Evolutionary conservation across 495 filamentous ascomycete species (phyloP).

Genomic region (Neurospora sp.): DNA sequence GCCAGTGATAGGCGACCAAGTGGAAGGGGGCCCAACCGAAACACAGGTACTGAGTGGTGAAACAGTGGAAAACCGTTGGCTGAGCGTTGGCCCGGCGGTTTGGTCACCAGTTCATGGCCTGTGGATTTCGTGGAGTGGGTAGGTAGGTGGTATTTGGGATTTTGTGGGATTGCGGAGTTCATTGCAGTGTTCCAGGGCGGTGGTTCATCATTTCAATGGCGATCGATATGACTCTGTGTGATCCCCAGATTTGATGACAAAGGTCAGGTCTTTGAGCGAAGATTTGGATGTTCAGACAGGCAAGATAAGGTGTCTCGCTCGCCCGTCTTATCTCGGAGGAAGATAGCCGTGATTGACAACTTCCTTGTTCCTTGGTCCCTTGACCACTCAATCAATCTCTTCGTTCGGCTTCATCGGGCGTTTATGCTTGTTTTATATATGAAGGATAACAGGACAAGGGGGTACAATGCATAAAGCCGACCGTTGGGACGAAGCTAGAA

Average conservation of each 20-base stretch:
- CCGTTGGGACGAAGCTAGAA: background rate
- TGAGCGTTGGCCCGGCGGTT: background rate
- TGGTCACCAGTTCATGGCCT: background rate
- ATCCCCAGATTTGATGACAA: background rate
- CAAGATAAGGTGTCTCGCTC: background rate
- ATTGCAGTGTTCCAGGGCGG: background rate
- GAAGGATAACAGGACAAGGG: background rate
- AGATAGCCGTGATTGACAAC: background rate
- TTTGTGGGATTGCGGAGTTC: background rate
- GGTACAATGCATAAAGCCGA: background rate
- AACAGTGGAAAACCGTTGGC: background rate
- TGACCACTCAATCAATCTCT: background rate
- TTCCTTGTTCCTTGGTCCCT: background rate
- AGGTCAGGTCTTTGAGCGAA: background rate
- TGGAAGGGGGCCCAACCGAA: background rate
- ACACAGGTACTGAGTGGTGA: background rate
- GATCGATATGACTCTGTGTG: background rate
- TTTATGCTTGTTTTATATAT: background rate
- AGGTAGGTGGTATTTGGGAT: background rate
- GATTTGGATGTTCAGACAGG: background rate
- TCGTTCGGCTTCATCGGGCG: background rate
- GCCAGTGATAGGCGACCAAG: background rate
- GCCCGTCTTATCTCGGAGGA: background rate
- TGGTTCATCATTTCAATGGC: background rate
- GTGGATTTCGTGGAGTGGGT: background rate